phyloP scores from a whole-genome alignment of 2,329 filamentous ascomycete species.

The Furcasterigmium furcatum region DNA sequence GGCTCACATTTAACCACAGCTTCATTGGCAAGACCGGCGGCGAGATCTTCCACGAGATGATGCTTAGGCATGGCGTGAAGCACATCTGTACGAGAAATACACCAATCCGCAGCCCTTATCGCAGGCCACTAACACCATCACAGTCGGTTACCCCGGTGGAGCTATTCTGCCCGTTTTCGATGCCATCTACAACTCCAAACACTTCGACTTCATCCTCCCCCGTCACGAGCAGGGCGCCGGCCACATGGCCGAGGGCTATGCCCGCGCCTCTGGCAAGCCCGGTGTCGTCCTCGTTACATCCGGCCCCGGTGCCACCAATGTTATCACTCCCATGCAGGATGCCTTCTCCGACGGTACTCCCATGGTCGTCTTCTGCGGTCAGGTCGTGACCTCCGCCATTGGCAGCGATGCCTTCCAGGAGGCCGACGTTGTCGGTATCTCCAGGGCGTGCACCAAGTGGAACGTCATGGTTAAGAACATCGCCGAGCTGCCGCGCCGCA shows the following conservation, averaged over 20 bases:
- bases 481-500: conserved; percentile 85
- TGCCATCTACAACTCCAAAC: conserved; percentile 95
- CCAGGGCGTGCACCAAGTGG: conserved; percentile 95
- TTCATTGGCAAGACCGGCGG: conserved; percentile 95
- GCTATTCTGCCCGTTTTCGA: conserved; percentile 98
- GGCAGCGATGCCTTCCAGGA: conserved; percentile 90
- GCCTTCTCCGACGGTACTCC: conserved; percentile 93
- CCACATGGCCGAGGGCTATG: conserved; percentile 98
- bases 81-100: conserved; percentile 75
- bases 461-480: conserved; percentile 98
- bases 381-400: conserved; percentile 87
- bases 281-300: conserved; percentile 97
- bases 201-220: conserved; percentile 94
- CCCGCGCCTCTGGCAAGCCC: conserved; percentile 86
- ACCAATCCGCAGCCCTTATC: background rate
- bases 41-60: conserved; percentile 99
- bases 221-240: conserved; percentile 97
- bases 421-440: conserved; percentile 91
- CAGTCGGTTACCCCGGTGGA: conserved; percentile 87
- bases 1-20: conserved; percentile 33
- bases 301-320: conserved; percentile 93
- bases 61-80: conserved; percentile 88
- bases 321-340: conserved; percentile 94
- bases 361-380: conserved; percentile 92
- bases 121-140: conserved; percentile 7